A percentile compares a stretch with the other conserved stretches of the same genome.
phyloP scores from a whole-genome alignment of 768 basidiomycete genomes.

The Sutorius australiensis region DNA sequence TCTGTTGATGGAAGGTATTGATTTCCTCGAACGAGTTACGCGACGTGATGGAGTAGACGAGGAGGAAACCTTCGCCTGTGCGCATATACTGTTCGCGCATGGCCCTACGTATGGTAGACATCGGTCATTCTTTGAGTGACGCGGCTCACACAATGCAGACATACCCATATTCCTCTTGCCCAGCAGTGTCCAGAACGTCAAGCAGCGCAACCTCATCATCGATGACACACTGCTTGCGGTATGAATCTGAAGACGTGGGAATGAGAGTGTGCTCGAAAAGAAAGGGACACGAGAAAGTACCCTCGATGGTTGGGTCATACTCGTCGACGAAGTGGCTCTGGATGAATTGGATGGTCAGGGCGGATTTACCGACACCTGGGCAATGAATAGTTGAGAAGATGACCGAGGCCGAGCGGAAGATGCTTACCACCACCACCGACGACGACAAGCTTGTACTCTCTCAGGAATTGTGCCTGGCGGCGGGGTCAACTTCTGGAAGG shows the following conservation, averaged over 20 bases:
- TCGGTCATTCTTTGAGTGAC: constrained; percentile 4
- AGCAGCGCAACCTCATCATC: constrained; percentile 98
- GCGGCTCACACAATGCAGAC: constrained; percentile 28
- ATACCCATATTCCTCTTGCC: constrained; percentile 97
- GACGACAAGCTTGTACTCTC: constrained; percentile 98
- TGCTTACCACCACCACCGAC: constrained; percentile 92
- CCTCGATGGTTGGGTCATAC: constrained; percentile 94
- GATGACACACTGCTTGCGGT: constrained; percentile 94
- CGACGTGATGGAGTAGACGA: constrained; percentile 98
- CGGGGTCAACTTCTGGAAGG: not conserved
- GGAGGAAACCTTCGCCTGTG: constrained; percentile 94
- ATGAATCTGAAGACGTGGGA: constrained; percentile 62
- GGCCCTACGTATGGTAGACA: constrained; percentile 49
- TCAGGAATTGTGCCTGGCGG: constrained; percentile 75
- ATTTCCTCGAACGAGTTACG: constrained; percentile 98
- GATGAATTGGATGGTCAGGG: constrained; percentile 96
- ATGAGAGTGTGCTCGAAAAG: not conserved
- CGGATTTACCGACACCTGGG: constrained; percentile 68
- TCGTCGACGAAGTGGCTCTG: constrained; percentile 93
- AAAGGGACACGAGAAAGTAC: constrained; percentile 32
- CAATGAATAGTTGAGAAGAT: not conserved
- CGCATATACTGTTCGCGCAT: constrained; percentile 99
- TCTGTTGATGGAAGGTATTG: constrained; percentile 92
- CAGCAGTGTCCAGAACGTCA: constrained; percentile 95
- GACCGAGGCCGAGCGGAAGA: constrained; percentile 29